Conservation (phyloP, 495 filamentous ascomycete genomes). For the Hapsidospora chrysogenum region DNA sequence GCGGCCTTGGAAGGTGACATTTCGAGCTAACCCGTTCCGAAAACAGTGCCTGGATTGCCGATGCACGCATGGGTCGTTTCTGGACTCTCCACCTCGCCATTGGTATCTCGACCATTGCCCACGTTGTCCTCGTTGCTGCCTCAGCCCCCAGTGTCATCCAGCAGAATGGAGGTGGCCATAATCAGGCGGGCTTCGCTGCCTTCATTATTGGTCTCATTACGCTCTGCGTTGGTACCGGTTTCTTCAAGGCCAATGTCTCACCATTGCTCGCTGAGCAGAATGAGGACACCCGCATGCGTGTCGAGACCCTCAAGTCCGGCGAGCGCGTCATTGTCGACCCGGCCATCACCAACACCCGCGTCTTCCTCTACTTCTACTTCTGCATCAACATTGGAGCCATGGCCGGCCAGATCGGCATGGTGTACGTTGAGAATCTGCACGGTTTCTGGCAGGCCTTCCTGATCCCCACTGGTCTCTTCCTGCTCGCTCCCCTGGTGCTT, state of each 20-base stretch:
- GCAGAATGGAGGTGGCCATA: no score
- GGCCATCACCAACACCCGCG: constrained; percentile 34
- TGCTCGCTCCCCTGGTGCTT: constrained; percentile 38
- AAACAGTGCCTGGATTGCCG: constrained; percentile 47
- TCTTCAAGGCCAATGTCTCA: constrained; percentile 42
- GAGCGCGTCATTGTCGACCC: constrained; percentile 52
- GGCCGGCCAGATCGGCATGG: constrained; percentile 28
- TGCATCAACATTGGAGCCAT: constrained; percentile 49
- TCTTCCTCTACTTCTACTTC: constrained; percentile 42
- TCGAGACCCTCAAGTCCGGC: constrained; percentile 28
- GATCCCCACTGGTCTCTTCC: constrained; percentile 36
- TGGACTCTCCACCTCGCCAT: constrained; percentile 45
- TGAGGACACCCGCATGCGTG: constrained; percentile 16
- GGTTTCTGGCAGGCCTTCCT: constrained; percentile 50
- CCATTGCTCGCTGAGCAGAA: constrained; percentile 38
- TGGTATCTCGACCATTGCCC: constrained; percentile 37
- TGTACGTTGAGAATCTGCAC: constrained; percentile 49
- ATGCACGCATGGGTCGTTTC: constrained; percentile 49
- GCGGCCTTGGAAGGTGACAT: neutral
- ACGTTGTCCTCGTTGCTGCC: constrained; percentile 42
- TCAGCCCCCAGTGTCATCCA: constrained; percentile 39
- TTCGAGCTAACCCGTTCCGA: neutral
- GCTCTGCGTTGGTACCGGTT: constrained; percentile 43
- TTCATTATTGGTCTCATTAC: constrained; percentile 44
- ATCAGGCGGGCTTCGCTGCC: constrained; percentile 26